Conservation (phyloP, 2,329 filamentous ascomycete genomes). For the Hysterium pulicare region DNA sequence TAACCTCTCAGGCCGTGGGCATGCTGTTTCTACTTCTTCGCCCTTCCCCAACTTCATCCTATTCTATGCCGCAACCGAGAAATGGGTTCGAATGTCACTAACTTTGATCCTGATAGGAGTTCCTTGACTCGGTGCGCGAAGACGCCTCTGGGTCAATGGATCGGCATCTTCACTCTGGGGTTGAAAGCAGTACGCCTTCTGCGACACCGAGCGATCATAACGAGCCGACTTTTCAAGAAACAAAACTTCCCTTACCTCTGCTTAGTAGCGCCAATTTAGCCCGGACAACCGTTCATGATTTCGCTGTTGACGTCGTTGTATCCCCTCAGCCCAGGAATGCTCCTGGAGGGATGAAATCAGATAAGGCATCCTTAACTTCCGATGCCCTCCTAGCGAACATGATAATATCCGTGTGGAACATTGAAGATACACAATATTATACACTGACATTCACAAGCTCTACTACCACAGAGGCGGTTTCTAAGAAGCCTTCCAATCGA, state of each 20-base stretch:
- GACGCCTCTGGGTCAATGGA: constrained; percentile 29
- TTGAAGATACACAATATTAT: constrained; percentile 65
- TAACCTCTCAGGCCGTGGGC: too few relatives aligned
- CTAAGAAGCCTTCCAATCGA: constrained; percentile 29
- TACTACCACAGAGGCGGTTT: constrained; percentile 13
- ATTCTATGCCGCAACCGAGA: too few relatives aligned
- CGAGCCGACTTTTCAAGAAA: too few relatives aligned
- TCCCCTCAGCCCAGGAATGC: constrained; percentile 37
- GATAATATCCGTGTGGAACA: constrained; percentile 74
- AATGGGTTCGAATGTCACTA: constrained; percentile 8
- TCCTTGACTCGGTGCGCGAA: constrained; percentile 43
- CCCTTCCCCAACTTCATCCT: too few relatives aligned
- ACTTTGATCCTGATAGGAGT: constrained; percentile 27
- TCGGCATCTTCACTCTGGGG: constrained; percentile 8
- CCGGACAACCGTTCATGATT: constrained; percentile 52
- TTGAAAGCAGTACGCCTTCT: too few relatives aligned
- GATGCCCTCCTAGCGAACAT: constrained; percentile 61
- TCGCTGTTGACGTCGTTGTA: constrained; percentile 66
- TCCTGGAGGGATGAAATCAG: constrained; percentile 7
- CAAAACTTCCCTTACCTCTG: constrained; percentile 17
- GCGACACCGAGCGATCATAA: too few relatives aligned
- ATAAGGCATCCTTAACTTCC: constrained; percentile 9
- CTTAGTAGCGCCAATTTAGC: constrained; percentile 36
- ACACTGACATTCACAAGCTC: constrained; percentile 71
- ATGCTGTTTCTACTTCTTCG: too few relatives aligned